These are phyloP conservation scores for Arabis alpina DNA, from an alignment of 345 rosid species.

Conservation along the genomic window DNA sequence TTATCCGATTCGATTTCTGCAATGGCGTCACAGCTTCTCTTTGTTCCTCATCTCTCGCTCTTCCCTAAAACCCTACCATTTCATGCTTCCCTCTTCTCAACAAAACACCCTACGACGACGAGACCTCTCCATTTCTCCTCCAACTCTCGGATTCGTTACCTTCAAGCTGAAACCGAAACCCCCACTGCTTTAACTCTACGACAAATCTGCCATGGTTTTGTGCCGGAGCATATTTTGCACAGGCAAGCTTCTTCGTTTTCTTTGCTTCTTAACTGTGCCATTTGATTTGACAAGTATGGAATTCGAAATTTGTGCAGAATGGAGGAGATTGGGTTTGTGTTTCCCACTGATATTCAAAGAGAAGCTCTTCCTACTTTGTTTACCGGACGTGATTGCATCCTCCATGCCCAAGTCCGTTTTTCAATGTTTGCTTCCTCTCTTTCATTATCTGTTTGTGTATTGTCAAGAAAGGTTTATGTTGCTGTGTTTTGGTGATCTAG, in stretches of 20 bases:
- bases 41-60: constrained; percentile 27
- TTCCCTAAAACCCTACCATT: constrained; percentile 19
- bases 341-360: constrained; percentile 71
- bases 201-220: constrained; percentile 37
- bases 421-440: constrained; percentile 2
- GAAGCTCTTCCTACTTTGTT: constrained; percentile 78
- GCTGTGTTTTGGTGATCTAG: constrained; percentile 50
- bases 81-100: constrained; percentile 13
- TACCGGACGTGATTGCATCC: constrained; percentile 71
- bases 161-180: constrained; percentile 28
- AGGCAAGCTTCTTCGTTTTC: constrained; percentile 30
- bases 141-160: background rate
- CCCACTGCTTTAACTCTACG: constrained; percentile 27
- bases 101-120: background rate
- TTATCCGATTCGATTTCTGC: too few species aligned
- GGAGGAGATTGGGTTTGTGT: constrained; percentile 68
- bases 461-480: constrained; percentile 20
- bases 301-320: constrained; percentile 48
- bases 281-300: background rate
- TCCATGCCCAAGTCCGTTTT: constrained; percentile 83
- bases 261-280: background rate
- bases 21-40: constrained; percentile 36
- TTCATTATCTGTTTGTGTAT: constrained; percentile 5
- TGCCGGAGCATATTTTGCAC: constrained; percentile 39
- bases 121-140: constrained; percentile 23